A percentile compares a stretch with the other conserved stretches of the same genome.
Conservation (phyloP, 306 rosid genomes). For the Begonia masoniana region DNA sequence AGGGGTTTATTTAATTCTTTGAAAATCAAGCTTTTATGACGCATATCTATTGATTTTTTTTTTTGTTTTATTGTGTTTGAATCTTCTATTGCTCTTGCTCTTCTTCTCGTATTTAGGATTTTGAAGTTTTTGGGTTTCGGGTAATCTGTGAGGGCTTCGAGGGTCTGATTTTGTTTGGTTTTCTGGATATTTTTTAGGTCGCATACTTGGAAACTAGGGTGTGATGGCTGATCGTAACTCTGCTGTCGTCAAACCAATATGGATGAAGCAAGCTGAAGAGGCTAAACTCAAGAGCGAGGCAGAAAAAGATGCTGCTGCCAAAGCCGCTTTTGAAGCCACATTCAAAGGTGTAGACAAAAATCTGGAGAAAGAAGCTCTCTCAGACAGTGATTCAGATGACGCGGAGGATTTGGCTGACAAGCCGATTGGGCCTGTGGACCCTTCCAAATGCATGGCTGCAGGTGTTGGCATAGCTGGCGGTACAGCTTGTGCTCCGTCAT, state of each 20-base stretch:
- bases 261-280: constrained; percentile 99
- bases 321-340: constrained; percentile 95
- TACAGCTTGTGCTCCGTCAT: constrained; percentile 72
- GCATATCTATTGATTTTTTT: too few species aligned
- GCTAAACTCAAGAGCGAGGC: constrained; percentile 91
- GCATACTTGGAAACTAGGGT: constrained; percentile 8
- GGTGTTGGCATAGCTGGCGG: constrained; percentile 93
- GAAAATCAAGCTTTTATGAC: too few species aligned
- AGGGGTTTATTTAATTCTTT: too few species aligned
- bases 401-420: constrained; percentile 59
- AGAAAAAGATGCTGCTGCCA: constrained; percentile 84
- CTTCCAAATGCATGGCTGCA: constrained; percentile 69
- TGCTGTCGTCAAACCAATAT: constrained; percentile 60
- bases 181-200: background rate
- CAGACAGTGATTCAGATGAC: constrained; percentile 88
- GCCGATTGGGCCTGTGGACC: constrained; percentile 88
- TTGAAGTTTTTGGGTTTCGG: background rate
- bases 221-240: constrained; percentile 76
- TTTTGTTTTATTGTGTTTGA: too few species aligned
- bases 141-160: constrained; percentile 2
- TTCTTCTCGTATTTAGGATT: background rate
- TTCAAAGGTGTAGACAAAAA: constrained; percentile 60
- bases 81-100: background rate
- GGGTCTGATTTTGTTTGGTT: constrained; percentile 11
- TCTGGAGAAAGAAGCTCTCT: constrained; percentile 37